Conservation (phyloP, 306 rosid species). For the Dryas octopetala region DNA sequence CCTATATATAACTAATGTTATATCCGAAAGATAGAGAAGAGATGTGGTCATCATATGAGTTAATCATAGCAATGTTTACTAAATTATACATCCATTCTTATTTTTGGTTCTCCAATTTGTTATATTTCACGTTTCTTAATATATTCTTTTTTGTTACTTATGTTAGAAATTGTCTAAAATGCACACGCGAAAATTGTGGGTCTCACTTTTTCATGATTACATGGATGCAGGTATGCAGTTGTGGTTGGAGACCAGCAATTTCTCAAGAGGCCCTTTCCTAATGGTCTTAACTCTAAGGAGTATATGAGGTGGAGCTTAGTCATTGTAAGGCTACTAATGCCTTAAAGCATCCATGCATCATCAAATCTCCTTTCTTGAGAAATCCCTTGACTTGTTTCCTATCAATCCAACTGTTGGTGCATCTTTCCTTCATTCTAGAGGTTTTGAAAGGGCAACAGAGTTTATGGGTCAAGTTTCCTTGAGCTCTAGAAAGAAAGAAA, state of each 20-base stretch:
- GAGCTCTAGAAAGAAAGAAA: constrained; percentile 57
- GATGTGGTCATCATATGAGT: too few relatives aligned
- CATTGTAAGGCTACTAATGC: constrained; percentile 45
- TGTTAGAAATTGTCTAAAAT: too few relatives aligned
- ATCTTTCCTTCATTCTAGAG: constrained; percentile 46
- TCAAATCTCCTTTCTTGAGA: constrained; percentile 47
- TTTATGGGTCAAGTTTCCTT: constrained; percentile 45
- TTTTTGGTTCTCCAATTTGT: too few relatives aligned
- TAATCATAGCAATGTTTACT: too few relatives aligned
- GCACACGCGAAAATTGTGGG: too few relatives aligned
- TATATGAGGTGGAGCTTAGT: constrained; percentile 44
- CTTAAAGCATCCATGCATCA: constrained; percentile 35
- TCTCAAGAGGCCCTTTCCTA: constrained; percentile 55
- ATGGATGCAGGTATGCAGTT: constrained; percentile 89
- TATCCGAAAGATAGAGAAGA: too few relatives aligned
- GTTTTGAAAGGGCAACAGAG: constrained; percentile 35
- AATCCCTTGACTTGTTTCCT: constrained; percentile 9
- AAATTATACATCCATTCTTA: too few relatives aligned
- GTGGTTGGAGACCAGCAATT: constrained; percentile 43
- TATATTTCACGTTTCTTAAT: too few relatives aligned
- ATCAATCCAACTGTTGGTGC: constrained; percentile 46
- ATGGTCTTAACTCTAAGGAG: constrained; percentile 51
- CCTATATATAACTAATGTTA: too few relatives aligned
- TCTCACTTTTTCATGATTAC: too few relatives aligned
- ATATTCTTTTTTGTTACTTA: too few relatives aligned